Percentiles rank a stretch among this genome's conserved stretches.
These are phyloP conservation scores for Chlorella sp. DNA, from an alignment of 139 green algal species.

Conservation along the genomic window DNA sequence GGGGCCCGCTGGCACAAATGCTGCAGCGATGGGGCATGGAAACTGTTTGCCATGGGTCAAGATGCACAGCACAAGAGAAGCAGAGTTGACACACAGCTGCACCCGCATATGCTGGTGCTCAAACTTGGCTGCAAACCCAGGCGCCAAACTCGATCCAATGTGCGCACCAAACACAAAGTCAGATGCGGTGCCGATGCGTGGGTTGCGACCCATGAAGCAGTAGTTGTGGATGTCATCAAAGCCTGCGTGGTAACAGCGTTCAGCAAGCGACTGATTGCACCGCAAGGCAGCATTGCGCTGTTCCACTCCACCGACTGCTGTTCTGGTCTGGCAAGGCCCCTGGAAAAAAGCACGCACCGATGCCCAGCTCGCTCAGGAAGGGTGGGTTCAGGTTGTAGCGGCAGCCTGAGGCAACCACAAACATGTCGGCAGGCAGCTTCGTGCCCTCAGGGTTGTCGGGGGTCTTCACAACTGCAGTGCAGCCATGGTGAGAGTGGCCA, in stretches of 20 bases:
- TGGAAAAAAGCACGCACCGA: not conserved
- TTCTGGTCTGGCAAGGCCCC: too few species aligned
- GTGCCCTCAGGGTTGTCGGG: not conserved
- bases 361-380: constrained; percentile 29
- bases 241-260: not conserved
- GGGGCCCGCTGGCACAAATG: constrained; percentile 42
- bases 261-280: not conserved
- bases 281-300: not conserved
- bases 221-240: constrained; percentile 48
- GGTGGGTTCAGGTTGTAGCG: constrained; percentile 26
- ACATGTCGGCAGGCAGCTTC: constrained; percentile 25
- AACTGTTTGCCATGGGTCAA: too few species aligned
- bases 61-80: too few species aligned
- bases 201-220: constrained; percentile 38
- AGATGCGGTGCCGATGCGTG: constrained; percentile 34
- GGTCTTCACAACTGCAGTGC: not conserved
- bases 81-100: too few species aligned
- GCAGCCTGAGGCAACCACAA: constrained; percentile 34
- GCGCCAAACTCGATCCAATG: too few species aligned
- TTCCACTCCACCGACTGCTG: not conserved
- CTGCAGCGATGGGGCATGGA: too few species aligned
- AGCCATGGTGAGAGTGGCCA: not conserved
- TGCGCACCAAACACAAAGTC: constrained; percentile 42
- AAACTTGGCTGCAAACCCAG: too few species aligned
- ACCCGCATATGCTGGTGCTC: too few species aligned